Percentiles rank a stretch among this genome's conserved stretches.
Conservation (phyloP, 352 stramenopile genomes). For the Phytopythium helicoides region DNA sequence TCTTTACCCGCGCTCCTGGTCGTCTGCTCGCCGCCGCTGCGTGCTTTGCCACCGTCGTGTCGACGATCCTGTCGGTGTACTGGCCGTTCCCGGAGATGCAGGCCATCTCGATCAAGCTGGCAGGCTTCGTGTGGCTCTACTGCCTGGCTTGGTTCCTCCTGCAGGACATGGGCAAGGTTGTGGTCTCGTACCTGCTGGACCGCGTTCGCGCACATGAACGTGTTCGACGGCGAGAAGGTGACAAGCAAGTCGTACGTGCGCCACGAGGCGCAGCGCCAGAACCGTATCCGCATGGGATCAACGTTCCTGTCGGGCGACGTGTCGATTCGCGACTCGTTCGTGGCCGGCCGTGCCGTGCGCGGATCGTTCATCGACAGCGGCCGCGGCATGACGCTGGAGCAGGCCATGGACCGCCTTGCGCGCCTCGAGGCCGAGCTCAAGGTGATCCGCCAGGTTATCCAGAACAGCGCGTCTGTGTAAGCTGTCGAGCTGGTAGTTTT, state of each 20-base stretch:
- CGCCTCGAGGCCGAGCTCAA: slow-evolving; percentile 69
- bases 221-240: slow-evolving; percentile 52
- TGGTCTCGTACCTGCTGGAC: slow-evolving; percentile 60
- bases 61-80: slow-evolving; percentile 81
- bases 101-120: slow-evolving; percentile 70
- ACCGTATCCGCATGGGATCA: slow-evolving; percentile 74
- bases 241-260: slow-evolving; percentile 59
- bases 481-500: too few species aligned
- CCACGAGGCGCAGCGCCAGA: slow-evolving; percentile 68
- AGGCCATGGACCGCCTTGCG: slow-evolving; percentile 70
- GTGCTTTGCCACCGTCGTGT: slow-evolving; percentile 72
- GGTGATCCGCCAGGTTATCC: slow-evolving; percentile 62
- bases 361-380: slow-evolving; percentile 48
- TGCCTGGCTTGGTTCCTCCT: slow-evolving; percentile 86
- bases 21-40: slow-evolving; percentile 71
- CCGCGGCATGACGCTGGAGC: slow-evolving; percentile 60
- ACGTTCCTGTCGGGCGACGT: slow-evolving; percentile 52
- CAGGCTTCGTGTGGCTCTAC: slow-evolving; percentile 88
- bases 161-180: slow-evolving; percentile 80
- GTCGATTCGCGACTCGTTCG: slow-evolving; percentile 75
- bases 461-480: slow-evolving; percentile 18
- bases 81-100: slow-evolving; percentile 83
- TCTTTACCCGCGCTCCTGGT: slow-evolving; percentile 75
- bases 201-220: slow-evolving; percentile 53
- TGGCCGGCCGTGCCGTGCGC: slow-evolving; percentile 65